Evolutionary conservation across 2,329 filamentous ascomycete species (phyloP), one percentile per base, ranked within the genome.

Genomic region (Colletotrichum liaoningense): DNA sequence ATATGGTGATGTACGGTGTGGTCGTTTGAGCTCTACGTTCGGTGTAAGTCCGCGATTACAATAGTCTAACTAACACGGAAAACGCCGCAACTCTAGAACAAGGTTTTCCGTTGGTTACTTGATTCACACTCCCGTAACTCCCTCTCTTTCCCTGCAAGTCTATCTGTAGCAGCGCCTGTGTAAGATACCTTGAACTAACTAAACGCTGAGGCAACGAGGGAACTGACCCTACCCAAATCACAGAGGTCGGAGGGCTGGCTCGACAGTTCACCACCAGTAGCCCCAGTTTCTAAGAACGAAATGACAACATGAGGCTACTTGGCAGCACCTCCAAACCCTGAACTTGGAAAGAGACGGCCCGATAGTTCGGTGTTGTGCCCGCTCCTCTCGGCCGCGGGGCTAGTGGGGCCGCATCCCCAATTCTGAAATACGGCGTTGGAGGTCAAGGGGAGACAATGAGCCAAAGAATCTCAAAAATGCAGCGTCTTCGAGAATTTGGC

Each of bases 401-500:
- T n/a, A 19, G 42, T 49, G 42, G 16, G 42, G 42, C 42, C 42
- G 42, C 42, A 11, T 49, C 0, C 7, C 8, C 3, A 1, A n/a
- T 49, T 49, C 42, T 49, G 42, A 19, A n/a, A 19, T 19, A 49
- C 42, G 42, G 42, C 19, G 42, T 49, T 19, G 42, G n/a, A 49
- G 8, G 1, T 8, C 33, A 12, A 35, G 33, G 33, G 33, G 33
- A 35, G 42, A 49, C 19, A n/a, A 4, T 49, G 42, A 49, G 38
- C 16, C 16, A 49, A 8, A n/a, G 19, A n/a, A n/a, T n/a, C 19
- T 49, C 19, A 2, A n/a, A 12, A 5, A 5, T 12, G 33, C 16
- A 49, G 6, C 7, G 19, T 4, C 0, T n/a, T 1, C 1, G 11
- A 1, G 6, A 19, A 1, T 2, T n/a, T n/a, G 0, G 14, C 1